Conservation (phyloP, 192 early-diverging fungal species). For the Ambispora gerdemannii region DNA sequence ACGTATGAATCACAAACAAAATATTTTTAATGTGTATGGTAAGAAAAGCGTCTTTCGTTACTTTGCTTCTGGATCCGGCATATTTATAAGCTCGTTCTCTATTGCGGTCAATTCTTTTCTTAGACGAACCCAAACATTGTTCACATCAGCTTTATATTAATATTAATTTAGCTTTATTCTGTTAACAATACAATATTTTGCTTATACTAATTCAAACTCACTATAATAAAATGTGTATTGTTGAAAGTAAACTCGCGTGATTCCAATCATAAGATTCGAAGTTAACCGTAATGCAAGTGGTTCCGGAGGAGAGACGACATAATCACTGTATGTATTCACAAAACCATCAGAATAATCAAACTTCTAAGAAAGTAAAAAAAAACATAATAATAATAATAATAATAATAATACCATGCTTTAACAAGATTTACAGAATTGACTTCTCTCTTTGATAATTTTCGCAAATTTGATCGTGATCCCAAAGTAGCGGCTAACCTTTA, state of each 20-base stretch:
- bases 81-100: conserved; percentile 32
- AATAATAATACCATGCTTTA: conserved; percentile 43
- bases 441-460: conserved; percentile 53
- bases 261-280: conserved; percentile 60
- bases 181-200: not conserved
- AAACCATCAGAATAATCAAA: conserved; percentile 28
- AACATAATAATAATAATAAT: not conserved
- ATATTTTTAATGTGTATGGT: not conserved
- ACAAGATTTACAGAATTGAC: conserved; percentile 53
- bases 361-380: conserved; percentile 24
- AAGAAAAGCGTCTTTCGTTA: not conserved
- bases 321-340: conserved; percentile 39
- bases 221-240: conserved; percentile 55
- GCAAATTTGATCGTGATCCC: conserved; percentile 47
- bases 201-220: conserved; percentile 19
- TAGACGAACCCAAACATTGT: conserved; percentile 36
- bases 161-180: not conserved
- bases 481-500: conserved; percentile 52
- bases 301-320: conserved; percentile 44
- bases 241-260: conserved; percentile 50
- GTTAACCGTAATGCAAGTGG: conserved; percentile 55
- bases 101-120: conserved; percentile 33
- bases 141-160: conserved; percentile 42
- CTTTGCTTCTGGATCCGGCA: conserved; percentile 37
- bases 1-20: not conserved